Base-by-base conservation (phyloP, 768 basidiomycete genomes). In the Boletus vinaceobasis region DNA sequence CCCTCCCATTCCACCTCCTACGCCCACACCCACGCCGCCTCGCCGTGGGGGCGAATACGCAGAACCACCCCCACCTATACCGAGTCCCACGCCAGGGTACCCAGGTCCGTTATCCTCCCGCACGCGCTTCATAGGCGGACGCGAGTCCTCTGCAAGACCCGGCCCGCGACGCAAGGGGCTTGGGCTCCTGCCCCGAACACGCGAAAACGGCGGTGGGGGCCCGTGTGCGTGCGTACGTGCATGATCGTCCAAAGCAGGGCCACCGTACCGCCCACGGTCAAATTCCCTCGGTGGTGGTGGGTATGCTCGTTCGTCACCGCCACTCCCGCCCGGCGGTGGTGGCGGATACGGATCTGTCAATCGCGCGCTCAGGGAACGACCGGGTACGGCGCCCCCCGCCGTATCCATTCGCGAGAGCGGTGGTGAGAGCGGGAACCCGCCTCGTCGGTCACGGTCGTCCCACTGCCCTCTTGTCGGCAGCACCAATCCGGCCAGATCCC, bases 161-260 rank as follows among this genome's bases (percentile, higher is more conserved):
- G 67, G 58, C 0, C 66, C 71, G 29, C 70, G 62, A 14, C 78
- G 66, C 7, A 70, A 56, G 3, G 70, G 59, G 63, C 77, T 81
- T 5, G 76, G 73, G 54, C 79, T 81, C 39, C 78, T 72, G 11
- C 59, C 72, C n/a, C 80, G 73, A 21, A 79, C 72, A 5, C 79
- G 74, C n/a, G 68, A 70, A 55, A 73, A 76, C 15, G 55, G 35
- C 0, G 37, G 51, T 1, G 50, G 47, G 7, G 69, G 57, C 2
- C 67, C 62, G 5, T 45, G 51, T 7, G 67, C n/a, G 26, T 52
- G 54, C 0, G 35, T 5, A 1, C 29, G 60, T 2, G 33, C 9
- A 26, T 61, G 63, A 13, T 56, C 56, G 8, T 59, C 64, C 42
- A 64, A 40, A 2, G 58, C 33, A 9, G 43, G 29, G 1, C 31